Evolutionary conservation across 176 grass and related monocot genomes (phyloP), one percentile per base, ranked within the genome.

Genomic region (Ananas comosus): DNA sequence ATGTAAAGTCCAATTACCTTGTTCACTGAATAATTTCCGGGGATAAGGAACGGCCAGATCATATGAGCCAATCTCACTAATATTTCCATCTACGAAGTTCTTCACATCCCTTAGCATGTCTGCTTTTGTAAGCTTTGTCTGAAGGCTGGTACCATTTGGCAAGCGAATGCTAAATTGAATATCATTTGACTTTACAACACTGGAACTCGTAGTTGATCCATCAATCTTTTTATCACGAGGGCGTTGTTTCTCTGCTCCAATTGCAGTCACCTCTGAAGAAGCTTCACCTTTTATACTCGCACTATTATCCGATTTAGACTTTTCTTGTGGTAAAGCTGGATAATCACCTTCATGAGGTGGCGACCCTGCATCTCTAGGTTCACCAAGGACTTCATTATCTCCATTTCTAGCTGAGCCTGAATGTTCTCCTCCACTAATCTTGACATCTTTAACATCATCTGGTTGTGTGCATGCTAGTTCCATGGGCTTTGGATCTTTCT

Each of bases 31-130:
- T 53, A 97, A 22, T 76, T 81, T 88, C 68, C 83, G 83, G 63
- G 94, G 94, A 88, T 99, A 99, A 85, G 91, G 82, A 72, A 99
- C 76, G 50, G 82, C 90, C 48, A 99, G 82, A 84, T 90, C 80
- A 72, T 99, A 99, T 21, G 80, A 75, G 49, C 81, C 75, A 53
- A 80, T 12, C 17, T 27, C 64, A 83, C 13, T 28, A 73, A 69
- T 17, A 56, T 84, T 91, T 82, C 90, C 84, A 78, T 99, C 80
- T 53, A 93, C 77, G 77, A 88, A 93, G 66, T 67, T 81, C 79
- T 88, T 90, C 64, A 90, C 89, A 50, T 81, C 83, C 73, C 77
- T 88, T 51, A 99, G 83, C 74, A 75, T 51, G 77, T 90, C 84
- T 68, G 76, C 64, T 66, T 85, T 83, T 64, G 75, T 87, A 72